phyloP scores from a whole-genome alignment of 169 alveolate genomes.

The Amoebophrya sp. region DNA sequence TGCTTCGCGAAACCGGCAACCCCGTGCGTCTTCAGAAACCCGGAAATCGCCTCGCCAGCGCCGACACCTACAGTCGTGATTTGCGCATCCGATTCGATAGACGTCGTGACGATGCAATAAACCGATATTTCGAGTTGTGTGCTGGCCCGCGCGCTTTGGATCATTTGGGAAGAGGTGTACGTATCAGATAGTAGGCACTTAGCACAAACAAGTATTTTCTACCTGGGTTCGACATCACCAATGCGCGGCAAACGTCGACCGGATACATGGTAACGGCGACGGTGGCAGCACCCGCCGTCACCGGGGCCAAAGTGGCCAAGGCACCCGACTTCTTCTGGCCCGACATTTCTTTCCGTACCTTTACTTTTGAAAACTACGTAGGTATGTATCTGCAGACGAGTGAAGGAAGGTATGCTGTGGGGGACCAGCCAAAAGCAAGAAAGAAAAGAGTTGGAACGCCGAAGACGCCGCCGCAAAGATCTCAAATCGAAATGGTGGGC shows the following conservation, averaged over 20 bases:
- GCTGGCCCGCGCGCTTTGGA: no score
- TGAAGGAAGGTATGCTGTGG: no score
- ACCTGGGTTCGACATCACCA: slow-evolving; percentile 20
- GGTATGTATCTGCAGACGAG: no score
- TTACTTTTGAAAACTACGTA: no score
- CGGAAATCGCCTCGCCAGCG: not conserved
- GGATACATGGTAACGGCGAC: slow-evolving; percentile 22
- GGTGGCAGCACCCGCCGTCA: slow-evolving; percentile 17
- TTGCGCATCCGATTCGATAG: no score
- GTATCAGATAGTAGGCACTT: no score
- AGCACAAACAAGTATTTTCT: no score
- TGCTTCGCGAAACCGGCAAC: slow-evolving; percentile 18
- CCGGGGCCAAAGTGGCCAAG: slow-evolving; percentile 15
- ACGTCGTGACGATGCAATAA: no score
- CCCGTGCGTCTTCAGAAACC: slow-evolving; percentile 16
- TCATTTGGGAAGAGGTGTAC: not conserved
- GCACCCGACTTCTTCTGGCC: not conserved
- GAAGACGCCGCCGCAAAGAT: no score
- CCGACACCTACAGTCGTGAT: not conserved
- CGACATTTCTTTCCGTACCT: no score
- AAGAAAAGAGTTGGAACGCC: not conserved
- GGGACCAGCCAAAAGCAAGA: not conserved
- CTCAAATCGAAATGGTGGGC: no score
- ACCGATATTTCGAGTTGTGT: no score
- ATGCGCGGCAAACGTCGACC: slow-evolving; percentile 17